Conservation (phyloP, 2,329 filamentous ascomycete species). For the Aureobasidium sp. region DNA sequence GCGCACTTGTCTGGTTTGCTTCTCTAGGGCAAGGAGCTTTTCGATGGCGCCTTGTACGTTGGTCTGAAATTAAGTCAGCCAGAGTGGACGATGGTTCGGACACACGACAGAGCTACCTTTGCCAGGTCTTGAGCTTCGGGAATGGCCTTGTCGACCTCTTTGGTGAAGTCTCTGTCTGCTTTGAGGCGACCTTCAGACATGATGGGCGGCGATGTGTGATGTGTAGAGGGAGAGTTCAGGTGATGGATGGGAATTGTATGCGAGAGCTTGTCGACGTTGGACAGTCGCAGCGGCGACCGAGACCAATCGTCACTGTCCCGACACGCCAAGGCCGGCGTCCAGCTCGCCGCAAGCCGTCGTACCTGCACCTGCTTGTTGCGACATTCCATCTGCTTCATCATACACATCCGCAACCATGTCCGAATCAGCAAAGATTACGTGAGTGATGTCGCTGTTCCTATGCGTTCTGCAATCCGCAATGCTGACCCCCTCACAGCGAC, state of each 20-base stretch:
- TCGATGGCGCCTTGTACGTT: conserved; percentile 85
- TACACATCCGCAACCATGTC: conserved; percentile 7
- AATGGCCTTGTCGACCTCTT: conserved; percentile 87
- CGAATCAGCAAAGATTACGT: conserved; percentile 15
- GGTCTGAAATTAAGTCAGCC: conserved; percentile 41
- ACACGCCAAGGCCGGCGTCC: not conserved
- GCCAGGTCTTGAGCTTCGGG: conserved; percentile 86
- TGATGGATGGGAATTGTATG: not conserved
- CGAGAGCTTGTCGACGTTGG: conserved; percentile 7
- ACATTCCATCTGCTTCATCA: not conserved
- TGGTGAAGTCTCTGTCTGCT: conserved; percentile 98
- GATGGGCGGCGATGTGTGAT: conserved; percentile 17
- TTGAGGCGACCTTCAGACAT: conserved; percentile 78
- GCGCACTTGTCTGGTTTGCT: conserved; percentile 88
- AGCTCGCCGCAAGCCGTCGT: conserved; percentile 1
- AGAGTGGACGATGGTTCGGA: not conserved
- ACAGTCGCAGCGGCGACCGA: conserved; percentile 9
- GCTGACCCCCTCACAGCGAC: conserved; percentile 52
- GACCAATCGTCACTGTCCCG: conserved; percentile 3
- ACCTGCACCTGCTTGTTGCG: not conserved
- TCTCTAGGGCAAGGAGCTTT: conserved; percentile 86
- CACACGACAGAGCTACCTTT: conserved; percentile 50
- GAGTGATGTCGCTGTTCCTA: not conserved
- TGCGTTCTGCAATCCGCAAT: not conserved
- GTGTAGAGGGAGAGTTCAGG: not conserved